phyloP scores from a whole-genome alignment of 371 early-diverging fungal genomes.

The Saksenaea oblongispora region DNA sequence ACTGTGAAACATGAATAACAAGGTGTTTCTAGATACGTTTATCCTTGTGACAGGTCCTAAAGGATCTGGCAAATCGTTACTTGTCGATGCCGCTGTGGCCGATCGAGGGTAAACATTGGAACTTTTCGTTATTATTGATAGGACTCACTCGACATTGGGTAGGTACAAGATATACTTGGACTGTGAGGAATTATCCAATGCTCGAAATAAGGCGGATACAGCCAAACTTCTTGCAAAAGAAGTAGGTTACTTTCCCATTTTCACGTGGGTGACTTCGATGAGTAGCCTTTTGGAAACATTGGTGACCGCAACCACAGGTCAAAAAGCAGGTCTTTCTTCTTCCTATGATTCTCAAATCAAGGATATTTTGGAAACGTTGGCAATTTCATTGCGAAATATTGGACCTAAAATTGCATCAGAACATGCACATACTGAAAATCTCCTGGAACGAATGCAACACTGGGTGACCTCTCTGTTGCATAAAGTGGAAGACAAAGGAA shows the following conservation, averaged over 20 bases:
- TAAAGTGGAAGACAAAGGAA: conserved; percentile 13
- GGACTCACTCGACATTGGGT: not conserved
- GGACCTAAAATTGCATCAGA: conserved; percentile 25
- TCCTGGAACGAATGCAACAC: conserved; percentile 7
- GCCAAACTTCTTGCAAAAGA: conserved; percentile 69
- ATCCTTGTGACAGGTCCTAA: conserved; percentile 61
- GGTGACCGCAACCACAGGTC: conserved; percentile 84
- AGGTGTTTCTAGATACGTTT: conserved; percentile 52
- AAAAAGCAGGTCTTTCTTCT: conserved; percentile 74
- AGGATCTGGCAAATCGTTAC: conserved; percentile 61
- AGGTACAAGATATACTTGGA: conserved; percentile 77
- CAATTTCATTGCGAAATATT: conserved; percentile 55
- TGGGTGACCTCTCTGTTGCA: conserved; percentile 8
- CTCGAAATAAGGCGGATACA: conserved; percentile 72
- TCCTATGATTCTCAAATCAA: conserved; percentile 63
- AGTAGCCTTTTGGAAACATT: conserved; percentile 76
- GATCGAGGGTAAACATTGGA: conserved; percentile 41
- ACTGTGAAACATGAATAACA: not conserved
- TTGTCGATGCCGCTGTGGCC: conserved; percentile 56
- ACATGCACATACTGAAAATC: conserved; percentile 3
- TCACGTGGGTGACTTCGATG: conserved; percentile 73
- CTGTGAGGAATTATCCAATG: conserved; percentile 73
- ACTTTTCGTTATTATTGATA: not conserved
- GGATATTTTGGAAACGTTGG: conserved; percentile 61
- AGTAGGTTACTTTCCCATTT: conserved; percentile 82